Evolutionary conservation across 2,329 filamentous ascomycete genomes (phyloP), one percentile per base, ranked within the genome.

Genomic region (Clonostachys sp.): DNA sequence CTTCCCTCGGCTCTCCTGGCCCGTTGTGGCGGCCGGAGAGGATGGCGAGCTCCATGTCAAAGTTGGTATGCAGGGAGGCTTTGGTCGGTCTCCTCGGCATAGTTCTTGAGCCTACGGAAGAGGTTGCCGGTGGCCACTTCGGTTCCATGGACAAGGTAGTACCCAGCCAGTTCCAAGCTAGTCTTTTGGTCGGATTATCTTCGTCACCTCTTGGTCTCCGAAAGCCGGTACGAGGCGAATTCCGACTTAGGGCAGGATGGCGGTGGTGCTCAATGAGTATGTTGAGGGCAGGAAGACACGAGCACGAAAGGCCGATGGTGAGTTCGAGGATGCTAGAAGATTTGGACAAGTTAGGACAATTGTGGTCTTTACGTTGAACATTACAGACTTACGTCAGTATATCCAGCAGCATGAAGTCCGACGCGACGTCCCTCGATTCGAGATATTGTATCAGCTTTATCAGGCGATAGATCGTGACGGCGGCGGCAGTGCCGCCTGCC

Each of bases 401-500:
- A 34, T 46, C 39, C 2, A 46, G 45, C 5, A 46, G 24, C 18
- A 41, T 30, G n/a, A 41, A 46, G 16, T 34, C 38, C 14, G 38
- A 18, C 14, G 38, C 39, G 6, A 41, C 24, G 38, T 46, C 30
- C 13, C 5, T 34, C 8, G 38, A 34, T 5, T 34, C 18, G 18
- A 57, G 47, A 14, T 56, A 61, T 6, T 53, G 20, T 35, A 45
- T 33, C 0, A 45, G 12, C 35, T 39, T 41, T 24, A 24, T 17
- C 10, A 51, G 16, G 2, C 61, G 54, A 38, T 55, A 62, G 4
- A 54, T 46, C 10, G 61, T 64, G 6, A 60, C 54, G 6, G 49
- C 57, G 4, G 51, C 57, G 5, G 59, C 61, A 2, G 55, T 52
- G 3, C 60, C 60, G 2, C 62, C 61, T 1, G 59, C 55, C 2